Evolutionary conservation across 139 green algal genomes (phyloP), one percentile per base, ranked within the genome.

Genomic region (Chlorella sp.): DNA sequence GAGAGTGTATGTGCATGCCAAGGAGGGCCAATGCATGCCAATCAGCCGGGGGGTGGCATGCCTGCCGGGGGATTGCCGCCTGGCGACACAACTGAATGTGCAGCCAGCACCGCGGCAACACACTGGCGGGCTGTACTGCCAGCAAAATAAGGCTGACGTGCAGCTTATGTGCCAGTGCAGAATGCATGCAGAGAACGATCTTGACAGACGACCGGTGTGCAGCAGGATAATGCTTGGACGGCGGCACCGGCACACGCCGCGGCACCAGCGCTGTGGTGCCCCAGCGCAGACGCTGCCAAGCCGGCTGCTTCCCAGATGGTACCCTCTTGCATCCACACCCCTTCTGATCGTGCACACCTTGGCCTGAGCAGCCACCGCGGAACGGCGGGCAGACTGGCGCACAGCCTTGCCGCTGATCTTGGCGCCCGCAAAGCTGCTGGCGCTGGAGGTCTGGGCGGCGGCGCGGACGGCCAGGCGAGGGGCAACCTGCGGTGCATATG

Each of bases 311-410:
- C 64, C 21, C 64, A 26, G 64, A 2, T 71, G 64, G 11, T 71
- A 14, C 21, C 64, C 64, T 26, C 64, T 28, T 71, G 64, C 64
- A 71, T 71, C 22, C 64, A 12, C 64, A 71, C 64, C 21, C n/a
- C 64, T 5, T 12, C 22, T 71, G 21, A 42, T n/a, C 32, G 26
- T 80, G 12, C 78, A 12, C 78, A 91, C 89, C 89, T 91, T 92
- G 86, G 90, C 90, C 86, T 91, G 86, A 79, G 77, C 86, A 7
- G 86, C 77, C 36, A 91, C 85, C 7, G 89, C 89, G 22, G 89
- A 37, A n/a, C 71, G 76, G 60, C 89, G 85, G 76, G 75, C 60
- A 64, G 87, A 83, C 34, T 30, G 32, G 80, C 90, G 86, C 19
- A 75, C 82, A 24, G 61, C n/a, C 86, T 91, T 91, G 86, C 61